A percentile compares a stretch with the other conserved stretches of the same genome.
Evolutionary conservation across 495 filamentous ascomycete species (phyloP).

Genomic region (Rhizodiscina lignyota): DNA sequence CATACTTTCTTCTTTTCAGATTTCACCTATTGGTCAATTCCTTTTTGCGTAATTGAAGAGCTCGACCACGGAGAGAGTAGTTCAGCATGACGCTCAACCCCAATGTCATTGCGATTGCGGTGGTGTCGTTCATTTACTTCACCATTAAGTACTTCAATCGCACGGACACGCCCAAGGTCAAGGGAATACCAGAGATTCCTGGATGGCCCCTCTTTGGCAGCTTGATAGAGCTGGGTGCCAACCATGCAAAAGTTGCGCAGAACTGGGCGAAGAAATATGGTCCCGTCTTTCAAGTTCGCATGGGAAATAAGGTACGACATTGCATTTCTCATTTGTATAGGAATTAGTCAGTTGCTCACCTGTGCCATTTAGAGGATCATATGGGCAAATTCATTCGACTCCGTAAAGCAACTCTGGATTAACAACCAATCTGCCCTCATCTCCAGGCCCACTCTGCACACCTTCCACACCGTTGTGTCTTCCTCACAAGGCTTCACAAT

Average conservation of each 20-base stretch:
- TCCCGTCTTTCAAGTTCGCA: constrained; percentile 49
- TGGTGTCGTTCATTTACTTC: constrained; percentile 22
- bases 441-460: constrained; percentile 52
- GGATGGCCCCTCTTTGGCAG: constrained; percentile 49
- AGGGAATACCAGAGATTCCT: constrained; percentile 44
- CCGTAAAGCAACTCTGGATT: constrained; percentile 52
- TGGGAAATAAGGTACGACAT: constrained; percentile 39
- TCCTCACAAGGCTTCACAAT: constrained; percentile 56
- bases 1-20: too few species aligned
- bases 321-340: not conserved
- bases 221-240: constrained; percentile 37
- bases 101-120: constrained; percentile 5
- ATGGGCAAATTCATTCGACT: constrained; percentile 53
- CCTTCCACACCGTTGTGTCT: constrained; percentile 56
- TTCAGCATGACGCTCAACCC: too few species aligned
- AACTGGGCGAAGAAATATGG: constrained; percentile 46
- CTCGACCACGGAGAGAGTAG: too few species aligned
- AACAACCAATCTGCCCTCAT: constrained; percentile 55
- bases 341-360: not conserved
- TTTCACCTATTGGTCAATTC: too few species aligned
- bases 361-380: constrained; percentile 51
- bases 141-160: constrained; percentile 35
- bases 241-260: constrained; percentile 35
- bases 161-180: constrained; percentile 46
- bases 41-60: too few species aligned